phyloP scores from a whole-genome alignment of 2,329 filamentous ascomycete species.

The Periconia digitata region DNA sequence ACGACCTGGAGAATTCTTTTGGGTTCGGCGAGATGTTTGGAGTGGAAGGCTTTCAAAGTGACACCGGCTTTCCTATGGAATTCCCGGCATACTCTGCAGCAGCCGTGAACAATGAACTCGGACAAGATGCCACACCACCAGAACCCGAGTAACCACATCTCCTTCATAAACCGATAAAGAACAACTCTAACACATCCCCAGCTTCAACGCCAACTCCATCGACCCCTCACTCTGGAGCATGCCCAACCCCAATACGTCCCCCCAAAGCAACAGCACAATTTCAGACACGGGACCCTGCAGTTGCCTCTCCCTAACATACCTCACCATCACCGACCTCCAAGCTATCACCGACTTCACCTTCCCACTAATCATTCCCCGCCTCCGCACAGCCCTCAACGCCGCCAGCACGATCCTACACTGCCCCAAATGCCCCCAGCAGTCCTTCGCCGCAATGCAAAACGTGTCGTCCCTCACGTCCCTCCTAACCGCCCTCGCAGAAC shows the following conservation, averaged over 20 bases:
- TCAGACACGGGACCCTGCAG: constrained; percentile 35
- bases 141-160: not conserved
- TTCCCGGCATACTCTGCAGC: constrained; percentile 3
- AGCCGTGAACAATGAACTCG: not conserved
- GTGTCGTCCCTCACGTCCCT: constrained; percentile 46
- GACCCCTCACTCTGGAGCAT: constrained; percentile 30
- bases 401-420: constrained; percentile 45
- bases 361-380: constrained; percentile 44
- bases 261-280: not conserved
- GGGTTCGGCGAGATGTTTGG: constrained; percentile 10
- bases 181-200: constrained; percentile 1
- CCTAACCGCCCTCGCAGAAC: constrained; percentile 45
- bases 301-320: constrained; percentile 51
- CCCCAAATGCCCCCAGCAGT: constrained; percentile 44
- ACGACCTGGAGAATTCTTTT: constrained; percentile 14
- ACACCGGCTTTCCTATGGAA: constrained; percentile 2
- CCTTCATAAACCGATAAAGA: not conserved
- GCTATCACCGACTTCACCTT: constrained; percentile 43
- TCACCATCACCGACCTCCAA: constrained; percentile 47
- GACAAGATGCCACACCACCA: constrained; percentile 1
- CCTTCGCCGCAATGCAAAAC: constrained; percentile 50
- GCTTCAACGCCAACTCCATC: constrained; percentile 13
- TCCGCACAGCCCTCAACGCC: constrained; percentile 47
- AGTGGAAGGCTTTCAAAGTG: constrained; percentile 6
- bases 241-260: not conserved